Percentiles rank a stretch among this genome's conserved stretches.
Conservation (phyloP, 1,284 basidiomycete genomes). For the Fomitopsis schrenkii region DNA sequence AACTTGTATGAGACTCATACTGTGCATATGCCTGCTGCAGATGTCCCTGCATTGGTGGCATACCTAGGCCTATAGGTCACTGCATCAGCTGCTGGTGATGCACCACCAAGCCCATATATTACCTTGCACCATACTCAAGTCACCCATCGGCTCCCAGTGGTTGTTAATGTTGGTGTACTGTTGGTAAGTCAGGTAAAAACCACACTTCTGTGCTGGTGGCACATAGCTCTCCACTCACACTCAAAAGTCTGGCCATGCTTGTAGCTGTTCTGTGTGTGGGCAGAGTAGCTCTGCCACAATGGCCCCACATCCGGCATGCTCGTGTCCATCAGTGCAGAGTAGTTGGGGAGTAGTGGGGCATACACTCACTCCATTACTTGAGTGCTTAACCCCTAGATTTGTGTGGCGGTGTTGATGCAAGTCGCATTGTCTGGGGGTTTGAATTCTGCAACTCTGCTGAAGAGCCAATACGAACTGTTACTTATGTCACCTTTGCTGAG, state of each 20-base stretch:
- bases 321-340: background rate
- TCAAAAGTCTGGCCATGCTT: background rate
- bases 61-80: background rate
- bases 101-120: background rate
- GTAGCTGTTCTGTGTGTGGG: background rate
- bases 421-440: too few species aligned
- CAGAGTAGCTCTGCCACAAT: conserved; percentile 1
- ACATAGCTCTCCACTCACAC: background rate
- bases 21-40: conserved; percentile 13
- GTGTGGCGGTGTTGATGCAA: too few species aligned
- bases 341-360: conserved; percentile 9
- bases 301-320: conserved; percentile 1
- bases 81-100: background rate
- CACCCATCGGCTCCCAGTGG: background rate
- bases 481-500: too few species aligned
- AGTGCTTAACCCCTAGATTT: too few species aligned
- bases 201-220: conserved; percentile 5
- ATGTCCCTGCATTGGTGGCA: conserved; percentile 8
- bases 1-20: conserved; percentile 8
- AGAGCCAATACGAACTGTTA: too few species aligned
- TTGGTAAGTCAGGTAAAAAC: conserved; percentile 16
- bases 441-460: too few species aligned
- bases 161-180: background rate
- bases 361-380: too few species aligned
- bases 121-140: background rate